Evolutionary conservation across 2,329 filamentous ascomycete species (phyloP).

Genomic region (Cladosporium sphaerospermum): DNA sequence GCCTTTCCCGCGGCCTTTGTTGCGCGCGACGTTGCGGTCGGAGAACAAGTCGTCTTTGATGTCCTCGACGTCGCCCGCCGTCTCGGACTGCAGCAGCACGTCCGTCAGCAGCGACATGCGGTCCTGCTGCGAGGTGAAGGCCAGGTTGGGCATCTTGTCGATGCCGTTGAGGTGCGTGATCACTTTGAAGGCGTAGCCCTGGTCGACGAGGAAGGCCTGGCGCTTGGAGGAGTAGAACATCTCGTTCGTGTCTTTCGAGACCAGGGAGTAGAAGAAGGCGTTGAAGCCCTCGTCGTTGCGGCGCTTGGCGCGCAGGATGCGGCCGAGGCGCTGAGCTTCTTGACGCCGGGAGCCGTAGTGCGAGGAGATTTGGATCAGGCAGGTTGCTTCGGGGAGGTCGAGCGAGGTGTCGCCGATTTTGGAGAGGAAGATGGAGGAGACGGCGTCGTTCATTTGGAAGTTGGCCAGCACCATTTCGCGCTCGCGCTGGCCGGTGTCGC

Average conservation of each 20-base stretch:
- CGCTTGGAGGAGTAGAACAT: slow-evolving; percentile 97
- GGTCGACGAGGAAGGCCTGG: slow-evolving; percentile 94
- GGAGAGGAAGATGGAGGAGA: slow-evolving; percentile 91
- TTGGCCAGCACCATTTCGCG: slow-evolving; percentile 84
- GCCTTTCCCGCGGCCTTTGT: slow-evolving; percentile 32
- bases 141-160: slow-evolving; percentile 72
- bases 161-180: slow-evolving; percentile 94
- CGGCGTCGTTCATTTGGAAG: slow-evolving; percentile 83
- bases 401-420: slow-evolving; percentile 99
- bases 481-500: slow-evolving; percentile 78
- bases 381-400: slow-evolving; percentile 92
- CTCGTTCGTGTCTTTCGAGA: slow-evolving; percentile 94
- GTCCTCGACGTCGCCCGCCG: slow-evolving; percentile 63
- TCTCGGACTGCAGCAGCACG: slow-evolving; percentile 81
- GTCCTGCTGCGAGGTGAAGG: slow-evolving; percentile 71
- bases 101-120: slow-evolving; percentile 81
- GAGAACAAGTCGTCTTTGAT: slow-evolving; percentile 63
- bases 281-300: slow-evolving; percentile 98
- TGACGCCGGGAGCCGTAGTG: slow-evolving; percentile 96
- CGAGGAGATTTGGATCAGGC: slow-evolving; percentile 92
- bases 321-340: slow-evolving; percentile 86
- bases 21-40: slow-evolving; percentile 41
- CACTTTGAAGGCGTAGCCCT: slow-evolving; percentile 98
- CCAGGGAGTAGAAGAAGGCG: slow-evolving; percentile 96
- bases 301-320: slow-evolving; percentile 89